phyloP scores from a whole-genome alignment of 148 eudicot genomes.

The Camellia japonica region DNA sequence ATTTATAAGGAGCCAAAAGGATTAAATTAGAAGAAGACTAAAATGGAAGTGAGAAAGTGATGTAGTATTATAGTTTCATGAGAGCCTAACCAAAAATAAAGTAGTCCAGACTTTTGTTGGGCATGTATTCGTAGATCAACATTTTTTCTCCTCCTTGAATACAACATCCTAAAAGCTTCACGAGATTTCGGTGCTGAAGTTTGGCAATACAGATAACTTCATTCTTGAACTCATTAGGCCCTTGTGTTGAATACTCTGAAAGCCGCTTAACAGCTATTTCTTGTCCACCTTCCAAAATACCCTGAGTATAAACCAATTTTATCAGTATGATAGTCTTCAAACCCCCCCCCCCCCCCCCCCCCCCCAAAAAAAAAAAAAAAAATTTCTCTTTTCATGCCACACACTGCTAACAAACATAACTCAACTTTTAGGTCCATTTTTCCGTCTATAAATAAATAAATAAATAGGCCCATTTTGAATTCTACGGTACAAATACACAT shows the following conservation, averaged over 20 bases:
- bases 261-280: constrained; percentile 10
- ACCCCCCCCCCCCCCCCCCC: too few relatives aligned
- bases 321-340: background rate
- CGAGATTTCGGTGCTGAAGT: constrained; percentile 7
- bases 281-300: background rate
- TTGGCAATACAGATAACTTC: background rate
- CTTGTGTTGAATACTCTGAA: background rate
- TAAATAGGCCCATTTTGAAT: too few relatives aligned
- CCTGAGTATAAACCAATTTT: background rate
- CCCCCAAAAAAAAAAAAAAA: background rate
- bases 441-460: too few relatives aligned
- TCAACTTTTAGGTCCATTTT: background rate
- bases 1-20: background rate
- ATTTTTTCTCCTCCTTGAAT: constrained; percentile 7
- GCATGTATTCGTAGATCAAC: background rate
- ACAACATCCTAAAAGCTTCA: constrained; percentile 2
- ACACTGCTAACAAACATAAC: background rate
- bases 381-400: background rate
- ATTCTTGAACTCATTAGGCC: constrained; percentile 3
- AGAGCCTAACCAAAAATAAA: constrained; percentile 6
- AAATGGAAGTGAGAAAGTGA: background rate
- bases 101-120: background rate
- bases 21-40: background rate
- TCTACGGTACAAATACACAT: too few relatives aligned
- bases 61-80: background rate